Evolutionary conservation across 176 grass and related monocot species (phyloP).

Genomic region (Melocanna baccifera): DNA sequence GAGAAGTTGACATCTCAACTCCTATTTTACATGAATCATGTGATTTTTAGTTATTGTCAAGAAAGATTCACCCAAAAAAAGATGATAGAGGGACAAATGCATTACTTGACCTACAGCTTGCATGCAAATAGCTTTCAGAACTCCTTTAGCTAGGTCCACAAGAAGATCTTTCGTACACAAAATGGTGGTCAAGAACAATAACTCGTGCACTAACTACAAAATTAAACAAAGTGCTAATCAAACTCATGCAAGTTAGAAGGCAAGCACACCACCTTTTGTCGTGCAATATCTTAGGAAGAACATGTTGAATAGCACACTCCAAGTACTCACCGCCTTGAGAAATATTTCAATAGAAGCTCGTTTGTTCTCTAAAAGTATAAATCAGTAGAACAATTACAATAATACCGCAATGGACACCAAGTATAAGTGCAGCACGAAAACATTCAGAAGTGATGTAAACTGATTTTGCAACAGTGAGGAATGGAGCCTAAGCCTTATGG

Average conservation of each 20-base stretch:
- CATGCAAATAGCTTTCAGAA: slow-evolving; percentile 74
- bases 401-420: neutral
- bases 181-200: slow-evolving; percentile 37
- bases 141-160: slow-evolving; percentile 73
- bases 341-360: slow-evolving; percentile 67
- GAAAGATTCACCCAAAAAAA: neutral
- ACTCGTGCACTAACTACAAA: slow-evolving; percentile 20
- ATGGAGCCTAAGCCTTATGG: neutral
- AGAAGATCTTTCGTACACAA: slow-evolving; percentile 84
- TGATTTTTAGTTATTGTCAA: slow-evolving; percentile 14
- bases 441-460: neutral
- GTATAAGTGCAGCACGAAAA: neutral
- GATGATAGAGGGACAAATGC: neutral
- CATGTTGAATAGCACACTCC: slow-evolving; percentile 69
- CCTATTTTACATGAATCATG: slow-evolving; percentile 27
- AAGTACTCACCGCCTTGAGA: slow-evolving; percentile 83
- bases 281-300: slow-evolving; percentile 68
- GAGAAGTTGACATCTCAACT: too few relatives aligned
- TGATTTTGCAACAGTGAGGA: neutral
- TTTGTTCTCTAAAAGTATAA: slow-evolving; percentile 60
- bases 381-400: neutral
- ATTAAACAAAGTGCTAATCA: neutral
- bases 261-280: slow-evolving; percentile 58
- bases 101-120: slow-evolving; percentile 87
- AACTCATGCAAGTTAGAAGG: slow-evolving; percentile 10